phyloP scores from a whole-genome alignment of 305 asterid genomes.

The Nicotiana rustica region DNA sequence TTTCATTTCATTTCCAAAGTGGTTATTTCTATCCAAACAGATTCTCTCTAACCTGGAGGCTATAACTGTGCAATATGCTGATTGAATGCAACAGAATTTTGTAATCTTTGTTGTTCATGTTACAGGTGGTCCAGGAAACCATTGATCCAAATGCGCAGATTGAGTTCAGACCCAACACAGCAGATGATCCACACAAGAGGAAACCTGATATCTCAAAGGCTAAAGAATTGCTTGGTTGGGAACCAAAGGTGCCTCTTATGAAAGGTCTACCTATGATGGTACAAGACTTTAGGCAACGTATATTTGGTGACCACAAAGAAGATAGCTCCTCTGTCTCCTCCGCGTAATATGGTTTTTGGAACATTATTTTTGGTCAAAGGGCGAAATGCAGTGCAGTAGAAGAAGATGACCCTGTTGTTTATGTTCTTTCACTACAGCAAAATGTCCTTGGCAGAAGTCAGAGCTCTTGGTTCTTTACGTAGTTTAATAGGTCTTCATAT shows the following conservation, averaged over 20 bases:
- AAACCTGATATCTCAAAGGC: constrained; percentile 93
- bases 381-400: neutral
- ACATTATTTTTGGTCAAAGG: neutral
- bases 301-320: constrained; percentile 84
- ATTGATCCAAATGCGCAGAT: constrained; percentile 86
- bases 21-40: too few species aligned
- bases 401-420: neutral
- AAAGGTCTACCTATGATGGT: constrained; percentile 96
- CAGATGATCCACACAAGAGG: constrained; percentile 97
- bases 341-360: constrained; percentile 12
- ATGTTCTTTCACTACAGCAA: constrained; percentile 9
- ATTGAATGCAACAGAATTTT: neutral
- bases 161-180: constrained; percentile 88
- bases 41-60: too few species aligned
- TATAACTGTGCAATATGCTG: neutral
- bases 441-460: constrained; percentile 17
- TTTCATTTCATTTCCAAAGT: neutral
- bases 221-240: constrained; percentile 88
- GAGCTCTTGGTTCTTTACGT: neutral
- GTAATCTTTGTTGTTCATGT: neutral
- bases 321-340: constrained; percentile 33
- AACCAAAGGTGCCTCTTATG: constrained; percentile 83
- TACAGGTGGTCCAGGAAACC: constrained; percentile 93
- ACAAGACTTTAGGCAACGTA: constrained; percentile 84
- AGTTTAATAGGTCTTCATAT: neutral